Conservation (phyloP, 345 rosid genomes). For the Theobroma cacao region DNA sequence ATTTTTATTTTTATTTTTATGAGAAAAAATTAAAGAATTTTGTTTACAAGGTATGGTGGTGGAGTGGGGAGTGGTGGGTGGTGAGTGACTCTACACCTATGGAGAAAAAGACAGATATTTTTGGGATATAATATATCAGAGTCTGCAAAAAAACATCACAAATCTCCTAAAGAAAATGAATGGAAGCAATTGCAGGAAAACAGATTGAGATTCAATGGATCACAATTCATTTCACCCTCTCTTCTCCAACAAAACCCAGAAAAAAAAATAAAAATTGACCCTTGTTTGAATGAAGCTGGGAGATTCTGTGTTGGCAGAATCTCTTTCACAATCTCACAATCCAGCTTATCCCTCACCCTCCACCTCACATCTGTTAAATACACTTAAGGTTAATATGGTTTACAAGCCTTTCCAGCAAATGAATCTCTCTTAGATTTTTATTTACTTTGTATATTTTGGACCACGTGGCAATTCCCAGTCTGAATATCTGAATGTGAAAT, state of each 20-base stretch:
- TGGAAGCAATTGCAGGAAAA: conserved; percentile 49
- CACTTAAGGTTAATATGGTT: not conserved
- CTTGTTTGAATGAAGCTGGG: conserved; percentile 4
- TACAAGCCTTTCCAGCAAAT: too few species aligned
- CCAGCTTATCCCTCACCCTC: conserved; percentile 39
- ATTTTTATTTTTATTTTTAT: not conserved
- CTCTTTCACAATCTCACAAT: conserved; percentile 54
- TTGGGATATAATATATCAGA: conserved; percentile 7
- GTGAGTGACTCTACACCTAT: conserved; percentile 34
- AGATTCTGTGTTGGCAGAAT: conserved; percentile 52
- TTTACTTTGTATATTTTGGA: not conserved
- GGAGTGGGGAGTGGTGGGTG: conserved; percentile 37
- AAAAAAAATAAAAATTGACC: conserved; percentile 1
- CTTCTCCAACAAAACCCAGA: conserved; percentile 14
- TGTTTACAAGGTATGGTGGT: conserved; percentile 28
- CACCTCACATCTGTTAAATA: not conserved
- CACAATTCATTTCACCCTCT: conserved; percentile 25
- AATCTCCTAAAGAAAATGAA: conserved; percentile 33
- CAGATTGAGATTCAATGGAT: conserved; percentile 78
- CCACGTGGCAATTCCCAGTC: not conserved
- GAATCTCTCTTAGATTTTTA: not conserved
- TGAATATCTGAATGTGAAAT: not conserved
- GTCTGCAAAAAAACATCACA: conserved; percentile 8
- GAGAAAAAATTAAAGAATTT: not conserved
- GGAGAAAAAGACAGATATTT: conserved; percentile 34